phyloP scores from a whole-genome alignment of 2,329 filamentous ascomycete genomes.

The Xylaria sp. region DNA sequence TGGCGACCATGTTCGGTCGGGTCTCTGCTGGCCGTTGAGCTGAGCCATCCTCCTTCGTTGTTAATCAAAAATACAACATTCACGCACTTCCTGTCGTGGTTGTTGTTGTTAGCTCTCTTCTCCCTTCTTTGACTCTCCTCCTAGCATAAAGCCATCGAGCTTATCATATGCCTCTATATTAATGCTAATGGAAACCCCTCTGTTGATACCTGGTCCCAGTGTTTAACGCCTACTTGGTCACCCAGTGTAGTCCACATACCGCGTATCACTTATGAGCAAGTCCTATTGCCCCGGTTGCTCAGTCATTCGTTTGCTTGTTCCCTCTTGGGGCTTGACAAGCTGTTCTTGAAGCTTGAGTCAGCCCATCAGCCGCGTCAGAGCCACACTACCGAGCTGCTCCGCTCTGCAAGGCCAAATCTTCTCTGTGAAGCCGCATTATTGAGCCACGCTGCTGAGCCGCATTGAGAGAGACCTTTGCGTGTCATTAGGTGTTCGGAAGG shows the following conservation, averaged over 20 bases:
- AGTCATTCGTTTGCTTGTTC: slow-evolving; percentile 27
- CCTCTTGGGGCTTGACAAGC: not conserved
- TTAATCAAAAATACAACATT: slow-evolving; percentile 17
- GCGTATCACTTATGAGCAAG: slow-evolving; percentile 13
- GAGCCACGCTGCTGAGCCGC: slow-evolving; percentile 29
- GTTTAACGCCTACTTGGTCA: slow-evolving; percentile 16
- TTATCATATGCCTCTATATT: slow-evolving; percentile 23
- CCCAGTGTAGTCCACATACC: slow-evolving; percentile 13
- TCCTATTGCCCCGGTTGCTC: slow-evolving; percentile 13
- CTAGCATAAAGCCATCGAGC: slow-evolving; percentile 11
- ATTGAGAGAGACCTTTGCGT: not conserved
- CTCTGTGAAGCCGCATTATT: slow-evolving; percentile 7
- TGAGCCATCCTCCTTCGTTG: slow-evolving; percentile 25
- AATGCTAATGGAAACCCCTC: slow-evolving; percentile 27
- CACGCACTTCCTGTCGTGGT: slow-evolving; percentile 1
- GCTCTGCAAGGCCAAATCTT: not conserved
- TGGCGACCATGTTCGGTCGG: slow-evolving; percentile 29
- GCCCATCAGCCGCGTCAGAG: slow-evolving; percentile 16
- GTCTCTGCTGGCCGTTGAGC: slow-evolving; percentile 32
- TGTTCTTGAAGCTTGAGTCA: slow-evolving; percentile 12
- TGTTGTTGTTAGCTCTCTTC: slow-evolving; percentile 1
- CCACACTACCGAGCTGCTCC: slow-evolving; percentile 8
- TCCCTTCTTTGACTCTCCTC: slow-evolving; percentile 4
- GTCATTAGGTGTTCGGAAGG: slow-evolving; percentile 18
- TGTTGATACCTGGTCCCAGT: slow-evolving; percentile 22